Percentiles rank a stretch among this genome's conserved stretches.
These are phyloP conservation scores for Ustulina deusta DNA, from an alignment of 2,329 filamentous ascomycete species.

Conservation along the genomic window DNA sequence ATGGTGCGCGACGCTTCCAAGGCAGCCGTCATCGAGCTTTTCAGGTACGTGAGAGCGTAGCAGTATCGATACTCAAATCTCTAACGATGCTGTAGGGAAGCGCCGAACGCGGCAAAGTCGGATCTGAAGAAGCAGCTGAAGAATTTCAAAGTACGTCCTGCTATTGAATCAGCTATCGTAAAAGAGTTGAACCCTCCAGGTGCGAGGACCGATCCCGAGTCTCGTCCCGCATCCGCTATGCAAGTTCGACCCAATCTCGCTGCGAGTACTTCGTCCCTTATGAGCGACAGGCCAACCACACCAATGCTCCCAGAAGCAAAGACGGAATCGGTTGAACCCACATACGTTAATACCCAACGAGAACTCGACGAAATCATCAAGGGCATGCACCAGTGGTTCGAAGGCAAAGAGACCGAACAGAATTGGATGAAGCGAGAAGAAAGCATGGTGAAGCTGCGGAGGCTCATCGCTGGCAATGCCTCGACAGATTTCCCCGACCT, in stretches of 20 bases:
- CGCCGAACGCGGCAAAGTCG: slow-evolving; percentile 84
- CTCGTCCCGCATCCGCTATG: slow-evolving; percentile 58
- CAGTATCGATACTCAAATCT: neutral
- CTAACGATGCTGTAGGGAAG: slow-evolving; percentile 65
- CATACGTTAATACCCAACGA: slow-evolving; percentile 84
- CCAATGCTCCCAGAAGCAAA: slow-evolving; percentile 75
- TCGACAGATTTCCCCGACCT: slow-evolving; percentile 78
- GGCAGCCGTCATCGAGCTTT: slow-evolving; percentile 85
- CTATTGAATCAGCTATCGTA: slow-evolving; percentile 85
- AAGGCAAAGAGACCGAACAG: slow-evolving; percentile 88
- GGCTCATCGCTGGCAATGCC: slow-evolving; percentile 85
- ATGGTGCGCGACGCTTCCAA: slow-evolving; percentile 89
- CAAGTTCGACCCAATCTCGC: slow-evolving; percentile 56
- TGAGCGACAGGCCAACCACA: slow-evolving; percentile 67
- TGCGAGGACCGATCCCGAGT: slow-evolving; percentile 53
- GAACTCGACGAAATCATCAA: slow-evolving; percentile 90
- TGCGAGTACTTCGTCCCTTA: slow-evolving; percentile 64
- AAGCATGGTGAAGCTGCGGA: slow-evolving; percentile 79
- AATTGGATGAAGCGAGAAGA: slow-evolving; percentile 93
- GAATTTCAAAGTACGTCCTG: slow-evolving; percentile 84
- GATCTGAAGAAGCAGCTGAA: slow-evolving; percentile 90
- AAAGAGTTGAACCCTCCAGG: slow-evolving; percentile 73
- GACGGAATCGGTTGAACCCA: slow-evolving; percentile 78
- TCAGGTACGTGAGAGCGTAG: slow-evolving; percentile 67
- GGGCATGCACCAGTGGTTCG: slow-evolving; percentile 84